phyloP scores from a whole-genome alignment of 78 protist species.

The Dictyostelium discoideum region dicty_2.7 NC_007089.4:4208001-4208500 shows the following conservation, averaged over 20 bases:
- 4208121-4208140: not conserved
- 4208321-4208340: not conserved
- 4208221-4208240: slow-evolving; percentile 23
- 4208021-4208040: slow-evolving; percentile 33
- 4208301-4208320: no score
- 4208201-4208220: slow-evolving; percentile 8
- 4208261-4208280: not conserved
- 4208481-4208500: slow-evolving; percentile 11
- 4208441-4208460: slow-evolving; percentile 14
- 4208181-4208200: not conserved
- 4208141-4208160: not conserved
- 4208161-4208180: slow-evolving; percentile 33
- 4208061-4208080: slow-evolving; percentile 39
- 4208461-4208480: not conserved
- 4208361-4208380: not conserved
- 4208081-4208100: slow-evolving; percentile 13
- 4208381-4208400: slow-evolving; percentile 12
- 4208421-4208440: not conserved
- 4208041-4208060: not conserved
- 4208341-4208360: not conserved
- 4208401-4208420: not conserved
- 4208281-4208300: not conserved
- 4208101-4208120: slow-evolving; percentile 20
- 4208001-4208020: slow-evolving; percentile 22
- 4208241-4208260: slow-evolving; percentile 1